Conservation (phyloP, 192 early-diverging fungal species). For the Rhizophagus prolifer region DNA sequence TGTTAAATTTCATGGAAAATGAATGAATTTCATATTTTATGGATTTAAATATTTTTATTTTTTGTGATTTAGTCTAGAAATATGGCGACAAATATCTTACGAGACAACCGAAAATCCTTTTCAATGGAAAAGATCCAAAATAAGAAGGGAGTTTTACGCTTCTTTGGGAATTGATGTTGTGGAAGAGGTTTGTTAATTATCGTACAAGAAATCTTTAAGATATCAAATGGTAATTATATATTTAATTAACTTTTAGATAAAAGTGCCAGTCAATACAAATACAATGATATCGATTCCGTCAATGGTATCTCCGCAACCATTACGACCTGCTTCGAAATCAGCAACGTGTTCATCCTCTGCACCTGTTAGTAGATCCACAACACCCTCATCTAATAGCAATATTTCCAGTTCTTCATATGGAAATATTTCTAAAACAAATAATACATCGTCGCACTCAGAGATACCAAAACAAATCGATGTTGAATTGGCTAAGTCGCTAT, state of each 20-base stretch:
- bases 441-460: background rate
- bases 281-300: background rate
- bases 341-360: background rate
- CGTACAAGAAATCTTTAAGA: background rate
- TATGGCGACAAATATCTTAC: constrained; percentile 21
- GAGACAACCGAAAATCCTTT: constrained; percentile 35
- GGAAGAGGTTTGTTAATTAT: constrained; percentile 28
- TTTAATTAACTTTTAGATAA: background rate
- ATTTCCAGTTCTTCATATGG: background rate
- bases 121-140: constrained; percentile 43
- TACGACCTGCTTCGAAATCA: background rate
- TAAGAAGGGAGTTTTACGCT: constrained; percentile 42
- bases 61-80: background rate
- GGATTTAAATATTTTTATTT: background rate
- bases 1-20: background rate
- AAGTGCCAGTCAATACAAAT: background rate
- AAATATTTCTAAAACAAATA: constrained; percentile 9
- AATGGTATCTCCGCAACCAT: background rate
- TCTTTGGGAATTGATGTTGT: constrained; percentile 38
- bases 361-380: background rate
- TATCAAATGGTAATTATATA: background rate
- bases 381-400: background rate
- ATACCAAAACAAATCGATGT: constrained; percentile 17
- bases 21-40: background rate
- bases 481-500: constrained; percentile 11